Evolutionary conservation across 1,284 basidiomycete genomes (phyloP).

Genomic region (Cutaneotrichosporon sp.): DNA sequence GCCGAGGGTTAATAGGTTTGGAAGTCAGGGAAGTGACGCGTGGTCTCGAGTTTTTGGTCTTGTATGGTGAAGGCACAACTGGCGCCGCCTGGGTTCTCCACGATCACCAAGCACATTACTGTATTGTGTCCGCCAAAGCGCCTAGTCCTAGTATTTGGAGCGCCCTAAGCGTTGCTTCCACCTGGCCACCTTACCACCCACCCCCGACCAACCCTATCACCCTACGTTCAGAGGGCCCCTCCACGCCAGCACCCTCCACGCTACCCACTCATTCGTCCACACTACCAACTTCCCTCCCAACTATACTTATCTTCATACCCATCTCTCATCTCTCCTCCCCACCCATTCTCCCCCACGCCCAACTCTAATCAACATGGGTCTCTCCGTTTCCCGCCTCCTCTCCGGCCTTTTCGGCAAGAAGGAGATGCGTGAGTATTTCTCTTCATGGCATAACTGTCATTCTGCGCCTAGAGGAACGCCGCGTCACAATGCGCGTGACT

Average conservation of each 20-base stretch:
- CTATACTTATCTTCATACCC: not conserved
- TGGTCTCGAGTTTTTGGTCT: not conserved
- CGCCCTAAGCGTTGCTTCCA: not conserved
- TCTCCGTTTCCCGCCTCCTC: slow-evolving; percentile 77
- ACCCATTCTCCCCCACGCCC: not conserved
- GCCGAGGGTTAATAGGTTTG: not conserved
- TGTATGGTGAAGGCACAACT: not conserved
- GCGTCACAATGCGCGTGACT: not conserved
- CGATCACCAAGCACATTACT: not conserved
- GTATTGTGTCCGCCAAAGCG: not conserved
- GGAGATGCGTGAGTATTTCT: slow-evolving; percentile 85
- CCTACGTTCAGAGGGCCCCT: not conserved
- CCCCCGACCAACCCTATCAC: too few relatives aligned
- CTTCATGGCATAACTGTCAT: not conserved
- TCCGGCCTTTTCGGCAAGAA: slow-evolving; percentile 94
- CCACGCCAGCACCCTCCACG: slow-evolving; percentile 16
- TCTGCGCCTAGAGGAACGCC: not conserved
- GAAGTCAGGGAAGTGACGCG: not conserved
- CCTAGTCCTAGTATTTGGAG: too few relatives aligned
- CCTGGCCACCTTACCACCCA: not conserved
- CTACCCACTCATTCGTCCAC: slow-evolving; percentile 9
- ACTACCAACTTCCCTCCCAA: slow-evolving; percentile 1
- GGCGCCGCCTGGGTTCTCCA: too few relatives aligned
- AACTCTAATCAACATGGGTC: slow-evolving; percentile 65
- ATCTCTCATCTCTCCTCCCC: slow-evolving; percentile 7